Percentiles rank a stretch among this genome's conserved stretches.
phyloP scores from a whole-genome alignment of 1,284 basidiomycete genomes.

The Stereum hirsutum region DNA sequence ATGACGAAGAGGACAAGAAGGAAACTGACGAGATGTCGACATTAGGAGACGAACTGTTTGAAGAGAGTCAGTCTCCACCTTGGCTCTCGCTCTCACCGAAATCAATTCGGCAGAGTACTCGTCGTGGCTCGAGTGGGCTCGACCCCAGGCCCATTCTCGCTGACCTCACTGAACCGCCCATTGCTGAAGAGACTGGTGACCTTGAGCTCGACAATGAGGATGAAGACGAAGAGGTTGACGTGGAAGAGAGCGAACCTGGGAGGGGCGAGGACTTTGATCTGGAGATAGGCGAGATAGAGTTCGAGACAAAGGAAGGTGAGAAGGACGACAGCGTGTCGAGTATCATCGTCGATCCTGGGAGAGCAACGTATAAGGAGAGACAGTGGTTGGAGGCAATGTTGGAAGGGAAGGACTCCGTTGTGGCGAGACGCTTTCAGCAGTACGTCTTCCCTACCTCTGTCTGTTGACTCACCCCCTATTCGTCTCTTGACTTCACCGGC shows the following conservation, averaged over 20 bases:
- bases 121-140: constrained; percentile 18
- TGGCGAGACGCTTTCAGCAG: constrained; percentile 60
- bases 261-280: constrained; percentile 20
- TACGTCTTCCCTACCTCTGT: constrained; percentile 29
- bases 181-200: constrained; percentile 14
- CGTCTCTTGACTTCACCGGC: no score
- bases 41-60: constrained; percentile 4
- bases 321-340: constrained; percentile 32
- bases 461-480: no score
- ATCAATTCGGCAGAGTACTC: constrained; percentile 32
- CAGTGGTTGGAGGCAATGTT: constrained; percentile 81
- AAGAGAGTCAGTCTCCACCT: constrained; percentile 9
- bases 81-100: constrained; percentile 41
- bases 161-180: constrained; percentile 10
- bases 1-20: constrained; percentile 15
- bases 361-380: constrained; percentile 68
- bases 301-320: constrained; percentile 9
- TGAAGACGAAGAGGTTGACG: constrained; percentile 22
- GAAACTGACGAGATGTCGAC: constrained; percentile 1
- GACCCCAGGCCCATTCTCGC: not conserved
- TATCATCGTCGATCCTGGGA: constrained; percentile 76
- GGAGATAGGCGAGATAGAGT: constrained; percentile 17
- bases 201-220: constrained; percentile 21
- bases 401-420: constrained; percentile 57
- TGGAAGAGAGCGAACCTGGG: constrained; percentile 9